Percentiles rank a stretch among this genome's conserved stretches.
These are phyloP conservation scores for Kodamaea ohmeri DNA, from an alignment of 1,139 yeast species.

Conservation along the genomic window DNA sequence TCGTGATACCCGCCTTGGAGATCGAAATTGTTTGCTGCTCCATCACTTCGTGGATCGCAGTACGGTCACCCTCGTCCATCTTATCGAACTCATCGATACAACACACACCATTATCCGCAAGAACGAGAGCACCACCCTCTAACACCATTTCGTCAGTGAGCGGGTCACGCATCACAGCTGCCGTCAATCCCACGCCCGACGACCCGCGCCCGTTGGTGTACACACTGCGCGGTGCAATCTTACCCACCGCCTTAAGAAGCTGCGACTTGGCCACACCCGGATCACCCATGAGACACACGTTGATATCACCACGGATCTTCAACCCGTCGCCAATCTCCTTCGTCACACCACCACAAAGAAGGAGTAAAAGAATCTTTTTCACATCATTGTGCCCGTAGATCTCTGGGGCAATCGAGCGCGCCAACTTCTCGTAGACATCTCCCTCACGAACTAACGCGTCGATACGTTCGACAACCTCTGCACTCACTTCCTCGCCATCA, in stretches of 20 bases:
- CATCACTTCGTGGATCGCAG: slow-evolving; percentile 99
- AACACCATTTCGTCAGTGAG: slow-evolving; percentile 97
- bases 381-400: slow-evolving; percentile 93
- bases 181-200: slow-evolving; percentile 98
- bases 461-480: slow-evolving; percentile 56
- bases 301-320: slow-evolving; percentile 96
- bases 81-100: slow-evolving; percentile 99
- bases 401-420: slow-evolving; percentile 95
- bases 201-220: slow-evolving; percentile 99
- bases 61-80: slow-evolving; percentile 96
- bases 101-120: slow-evolving; percentile 97
- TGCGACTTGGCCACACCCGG: slow-evolving; percentile 99
- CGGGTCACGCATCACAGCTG: slow-evolving; percentile 98
- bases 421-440: slow-evolving; percentile 73
- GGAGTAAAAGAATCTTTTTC: slow-evolving; percentile 79
- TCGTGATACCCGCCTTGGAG: slow-evolving; percentile 96
- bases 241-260: slow-evolving; percentile 83
- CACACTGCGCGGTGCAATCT: slow-evolving; percentile 94
- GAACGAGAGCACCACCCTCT: slow-evolving; percentile 97
- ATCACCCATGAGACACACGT: slow-evolving; percentile 97
- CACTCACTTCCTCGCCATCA: slow-evolving; percentile 59
- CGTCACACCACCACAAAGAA: slow-evolving; percentile 93
- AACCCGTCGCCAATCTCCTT: slow-evolving; percentile 95
- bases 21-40: slow-evolving; percentile 98
- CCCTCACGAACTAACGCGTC: slow-evolving; percentile 52